phyloP scores from a whole-genome alignment of 2,329 filamentous ascomycete genomes.

The Aspergillus ibericus region DNA sequence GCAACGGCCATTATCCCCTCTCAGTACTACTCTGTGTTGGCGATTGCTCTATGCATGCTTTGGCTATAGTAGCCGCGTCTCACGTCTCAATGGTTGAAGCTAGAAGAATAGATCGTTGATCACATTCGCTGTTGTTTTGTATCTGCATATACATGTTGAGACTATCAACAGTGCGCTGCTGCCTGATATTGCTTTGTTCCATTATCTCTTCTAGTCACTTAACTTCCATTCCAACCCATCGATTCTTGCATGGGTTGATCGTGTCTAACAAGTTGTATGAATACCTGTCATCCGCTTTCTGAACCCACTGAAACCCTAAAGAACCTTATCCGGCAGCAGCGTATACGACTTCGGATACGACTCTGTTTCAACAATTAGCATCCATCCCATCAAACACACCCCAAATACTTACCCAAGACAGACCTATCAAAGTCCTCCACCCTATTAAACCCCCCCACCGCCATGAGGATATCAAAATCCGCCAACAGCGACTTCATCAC shows the following conservation, averaged over 20 bases:
- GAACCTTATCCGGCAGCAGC: constrained; percentile 37
- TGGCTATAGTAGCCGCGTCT: constrained; percentile 9
- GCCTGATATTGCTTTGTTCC: background rate
- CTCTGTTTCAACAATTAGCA: constrained; percentile 28
- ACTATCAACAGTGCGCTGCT: background rate
- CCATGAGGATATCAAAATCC: constrained; percentile 64
- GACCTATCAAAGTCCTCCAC: constrained; percentile 54
- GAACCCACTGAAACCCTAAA: constrained; percentile 16
- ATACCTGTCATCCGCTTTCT: background rate
- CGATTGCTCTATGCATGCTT: constrained; percentile 14
- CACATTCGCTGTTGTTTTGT: background rate
- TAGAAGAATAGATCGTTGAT: background rate
- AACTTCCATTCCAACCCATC: background rate
- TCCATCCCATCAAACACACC: background rate
- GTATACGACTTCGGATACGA: constrained; percentile 45
- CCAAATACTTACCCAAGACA: constrained; percentile 28
- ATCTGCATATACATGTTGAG: background rate
- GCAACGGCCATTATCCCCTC: constrained; percentile 5
- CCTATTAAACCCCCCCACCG: constrained; percentile 56
- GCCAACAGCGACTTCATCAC: constrained; percentile 63
- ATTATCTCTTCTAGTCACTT: constrained; percentile 3
- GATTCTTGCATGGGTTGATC: background rate
- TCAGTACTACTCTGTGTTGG: constrained; percentile 18
- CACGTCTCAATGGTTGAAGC: background rate
- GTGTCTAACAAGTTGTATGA: background rate